These are phyloP conservation scores for Nakazawaea ernobii DNA, from an alignment of 805 yeast genomes.

Conservation along the genomic window DNA sequence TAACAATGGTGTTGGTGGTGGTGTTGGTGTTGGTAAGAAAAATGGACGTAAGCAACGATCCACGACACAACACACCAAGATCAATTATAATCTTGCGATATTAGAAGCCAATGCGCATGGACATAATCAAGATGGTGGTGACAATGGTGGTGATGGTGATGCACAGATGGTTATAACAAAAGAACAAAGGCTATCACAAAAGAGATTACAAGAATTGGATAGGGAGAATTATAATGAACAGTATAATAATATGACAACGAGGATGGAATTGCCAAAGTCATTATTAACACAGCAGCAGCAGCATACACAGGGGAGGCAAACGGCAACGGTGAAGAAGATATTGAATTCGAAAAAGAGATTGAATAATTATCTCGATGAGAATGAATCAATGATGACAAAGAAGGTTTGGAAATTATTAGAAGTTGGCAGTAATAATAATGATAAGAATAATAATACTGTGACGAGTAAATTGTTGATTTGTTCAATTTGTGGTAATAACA, in stretches of 20 bases:
- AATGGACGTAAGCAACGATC: conserved; percentile 7
- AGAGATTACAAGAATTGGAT: conserved; percentile 35
- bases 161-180: conserved; percentile 10
- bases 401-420: conserved; percentile 25
- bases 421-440: conserved; percentile 27
- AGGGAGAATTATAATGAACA: conserved; percentile 38
- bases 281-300: too few species aligned
- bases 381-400: conserved; percentile 21
- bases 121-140: conserved; percentile 16
- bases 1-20: too few species aligned
- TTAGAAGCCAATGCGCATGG: conserved; percentile 15
- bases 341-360: conserved; percentile 34
- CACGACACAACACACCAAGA: conserved; percentile 1
- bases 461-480: conserved; percentile 32
- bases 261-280: conserved; percentile 33
- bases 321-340: conserved; percentile 31
- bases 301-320: conserved; percentile 12
- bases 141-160: too few species aligned
- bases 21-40: background rate
- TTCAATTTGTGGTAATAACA: conserved; percentile 39
- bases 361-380: conserved; percentile 35
- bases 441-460: conserved; percentile 16
- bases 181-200: conserved; percentile 30
- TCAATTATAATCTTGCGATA: conserved; percentile 27
- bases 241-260: conserved; percentile 13